These are phyloP conservation scores for Clonostachys byssicola DNA, from an alignment of 2,329 filamentous ascomycete genomes.

Conservation along the genomic window DNA sequence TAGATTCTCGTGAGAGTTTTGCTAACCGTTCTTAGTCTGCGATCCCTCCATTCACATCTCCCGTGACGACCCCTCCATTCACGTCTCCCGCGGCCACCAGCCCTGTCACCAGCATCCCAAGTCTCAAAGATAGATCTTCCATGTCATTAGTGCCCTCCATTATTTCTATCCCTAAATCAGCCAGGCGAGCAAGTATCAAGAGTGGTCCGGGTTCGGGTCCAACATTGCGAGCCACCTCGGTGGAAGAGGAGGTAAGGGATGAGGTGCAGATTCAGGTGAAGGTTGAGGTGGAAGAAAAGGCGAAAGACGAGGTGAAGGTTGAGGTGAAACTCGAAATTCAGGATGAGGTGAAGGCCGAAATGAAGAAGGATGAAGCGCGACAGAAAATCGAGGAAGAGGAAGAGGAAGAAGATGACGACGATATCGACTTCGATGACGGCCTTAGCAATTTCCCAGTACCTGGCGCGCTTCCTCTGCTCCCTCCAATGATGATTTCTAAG, in stretches of 20 bases:
- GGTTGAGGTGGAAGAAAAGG: no score
- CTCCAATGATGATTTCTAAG: conserved; percentile 3
- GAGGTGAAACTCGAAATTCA: no score
- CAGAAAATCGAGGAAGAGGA: background rate
- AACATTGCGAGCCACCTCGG: no score
- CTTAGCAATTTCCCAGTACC: conserved; percentile 14
- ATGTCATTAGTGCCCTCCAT: conserved; percentile 3
- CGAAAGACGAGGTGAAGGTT: no score
- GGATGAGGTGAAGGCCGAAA: no score
- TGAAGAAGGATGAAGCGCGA: background rate
- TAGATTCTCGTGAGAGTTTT: background rate
- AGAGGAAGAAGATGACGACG: conserved; percentile 3
- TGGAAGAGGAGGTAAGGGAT: no score
- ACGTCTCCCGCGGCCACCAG: no score
- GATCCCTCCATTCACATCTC: conserved; percentile 3
- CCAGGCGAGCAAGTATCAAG: conserved; percentile 6
- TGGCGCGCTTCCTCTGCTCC: conserved; percentile 10
- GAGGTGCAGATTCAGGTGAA: no score
- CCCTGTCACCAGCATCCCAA: background rate
- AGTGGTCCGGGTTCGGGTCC: conserved; percentile 7
- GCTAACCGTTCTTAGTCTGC: conserved; percentile 2
- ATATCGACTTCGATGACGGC: conserved; percentile 7
- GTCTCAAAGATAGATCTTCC: conserved; percentile 1
- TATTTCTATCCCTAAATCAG: conserved; percentile 1
- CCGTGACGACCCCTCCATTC: no score